phyloP scores from a whole-genome alignment of 2,329 filamentous ascomycete genomes.

The Allantophomopsis cytisporea region DNA sequence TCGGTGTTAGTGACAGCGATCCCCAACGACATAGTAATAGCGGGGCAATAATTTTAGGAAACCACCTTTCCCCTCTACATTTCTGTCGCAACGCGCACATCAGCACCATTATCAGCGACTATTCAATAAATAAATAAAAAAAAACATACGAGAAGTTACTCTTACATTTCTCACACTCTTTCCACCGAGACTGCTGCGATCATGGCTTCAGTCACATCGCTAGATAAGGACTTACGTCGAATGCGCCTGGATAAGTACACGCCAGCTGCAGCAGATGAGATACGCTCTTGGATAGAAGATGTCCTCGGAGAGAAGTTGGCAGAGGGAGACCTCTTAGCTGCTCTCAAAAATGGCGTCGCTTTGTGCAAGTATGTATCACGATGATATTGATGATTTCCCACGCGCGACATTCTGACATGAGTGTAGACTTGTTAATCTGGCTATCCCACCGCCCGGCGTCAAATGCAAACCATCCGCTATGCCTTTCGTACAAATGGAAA shows the following conservation, averaged over 20 bases:
- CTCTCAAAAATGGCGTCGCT: slow-evolving; percentile 78
- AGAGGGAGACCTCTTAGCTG: slow-evolving; percentile 66
- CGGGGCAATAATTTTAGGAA: too few species aligned
- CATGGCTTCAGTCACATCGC: slow-evolving; percentile 88
- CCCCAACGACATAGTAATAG: too few species aligned
- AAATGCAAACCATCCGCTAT: slow-evolving; percentile 82
- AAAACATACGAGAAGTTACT: too few species aligned
- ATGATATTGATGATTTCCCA: not conserved
- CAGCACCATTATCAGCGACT: too few species aligned
- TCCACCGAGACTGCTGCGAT: not conserved
- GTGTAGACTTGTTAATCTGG: slow-evolving; percentile 63
- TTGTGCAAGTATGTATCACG: slow-evolving; percentile 65
- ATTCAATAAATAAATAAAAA: too few species aligned
- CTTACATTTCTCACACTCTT: too few species aligned
- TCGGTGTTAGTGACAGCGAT: too few species aligned
- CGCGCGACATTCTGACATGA: not conserved
- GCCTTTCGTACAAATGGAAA: slow-evolving; percentile 99
- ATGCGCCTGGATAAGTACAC: slow-evolving; percentile 90
- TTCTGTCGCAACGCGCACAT: too few species aligned
- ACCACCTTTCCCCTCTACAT: too few species aligned
- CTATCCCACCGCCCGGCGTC: slow-evolving; percentile 61
- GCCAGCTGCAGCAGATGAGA: slow-evolving; percentile 77
- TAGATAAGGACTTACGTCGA: slow-evolving; percentile 92
- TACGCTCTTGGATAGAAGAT: slow-evolving; percentile 73
- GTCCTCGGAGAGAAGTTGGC: slow-evolving; percentile 62